These are phyloP conservation scores for Penicillium egyptiacum DNA, from an alignment of 495 filamentous ascomycete genomes.

Conservation along the genomic window DNA sequence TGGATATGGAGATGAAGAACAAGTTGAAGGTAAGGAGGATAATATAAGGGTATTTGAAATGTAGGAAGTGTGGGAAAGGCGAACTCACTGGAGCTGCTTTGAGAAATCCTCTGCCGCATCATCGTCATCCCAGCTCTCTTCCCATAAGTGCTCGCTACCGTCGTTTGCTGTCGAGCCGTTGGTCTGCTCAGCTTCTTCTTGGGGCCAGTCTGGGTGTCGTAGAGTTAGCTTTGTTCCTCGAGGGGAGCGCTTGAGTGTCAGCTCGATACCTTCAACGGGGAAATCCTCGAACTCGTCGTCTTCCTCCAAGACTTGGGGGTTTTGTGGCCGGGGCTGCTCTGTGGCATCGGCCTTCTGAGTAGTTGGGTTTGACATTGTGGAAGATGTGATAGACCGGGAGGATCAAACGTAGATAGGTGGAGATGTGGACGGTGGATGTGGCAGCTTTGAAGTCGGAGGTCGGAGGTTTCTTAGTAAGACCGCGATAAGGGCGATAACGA, in stretches of 20 bases:
- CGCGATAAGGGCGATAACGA: constrained; percentile 14
- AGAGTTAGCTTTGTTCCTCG: constrained; percentile 3
- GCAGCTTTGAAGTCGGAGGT: constrained; percentile 16
- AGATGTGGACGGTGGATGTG: constrained; percentile 4
- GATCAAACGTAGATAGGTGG: not conserved
- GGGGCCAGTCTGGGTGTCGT: constrained; percentile 69
- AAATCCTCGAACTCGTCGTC: constrained; percentile 99
- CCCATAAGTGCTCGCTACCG: constrained; percentile 84
- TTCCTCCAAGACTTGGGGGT: constrained; percentile 76
- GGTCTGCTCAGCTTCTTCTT: constrained; percentile 81
- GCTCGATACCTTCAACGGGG: constrained; percentile 77
- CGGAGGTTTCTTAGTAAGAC: constrained; percentile 20
- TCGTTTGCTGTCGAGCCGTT: constrained; percentile 44
- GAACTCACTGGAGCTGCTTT: constrained; percentile 79
- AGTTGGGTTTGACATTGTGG: constrained; percentile 46
- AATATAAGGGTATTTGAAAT: not conserved
- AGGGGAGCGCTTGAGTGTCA: not conserved
- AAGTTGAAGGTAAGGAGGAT: not conserved
- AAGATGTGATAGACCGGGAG: not conserved
- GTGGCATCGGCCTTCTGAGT: constrained; percentile 41
- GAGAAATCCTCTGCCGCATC: constrained; percentile 97
- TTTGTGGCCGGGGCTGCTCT: constrained; percentile 47
- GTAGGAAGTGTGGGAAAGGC: not conserved
- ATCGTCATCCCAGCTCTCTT: constrained; percentile 99
- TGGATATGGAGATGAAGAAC: not conserved